phyloP scores from a whole-genome alignment of 176 grass and related monocot genomes.

The Cenchrus americanus region DNA sequence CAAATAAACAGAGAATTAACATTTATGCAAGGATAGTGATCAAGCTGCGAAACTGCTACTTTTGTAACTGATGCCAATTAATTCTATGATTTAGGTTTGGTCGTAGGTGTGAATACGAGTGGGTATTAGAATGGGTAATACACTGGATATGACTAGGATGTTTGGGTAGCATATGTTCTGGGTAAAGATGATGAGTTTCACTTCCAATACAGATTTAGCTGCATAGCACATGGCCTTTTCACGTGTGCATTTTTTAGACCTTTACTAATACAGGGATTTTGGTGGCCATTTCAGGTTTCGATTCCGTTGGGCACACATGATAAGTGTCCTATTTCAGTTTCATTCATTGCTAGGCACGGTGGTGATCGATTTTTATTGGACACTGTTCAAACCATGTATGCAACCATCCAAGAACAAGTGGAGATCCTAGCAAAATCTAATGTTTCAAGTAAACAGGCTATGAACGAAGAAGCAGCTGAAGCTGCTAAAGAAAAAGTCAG shows the following conservation, averaged over 20 bases:
- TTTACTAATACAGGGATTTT: conserved; percentile 19
- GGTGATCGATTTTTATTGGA: conserved; percentile 87
- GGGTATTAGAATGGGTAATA: not conserved
- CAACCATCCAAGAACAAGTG: conserved; percentile 80
- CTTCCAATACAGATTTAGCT: conserved; percentile 12
- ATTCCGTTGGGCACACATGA: conserved; percentile 75
- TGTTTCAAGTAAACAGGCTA: conserved; percentile 67
- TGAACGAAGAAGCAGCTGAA: conserved; percentile 89
- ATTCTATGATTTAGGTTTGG: conserved; percentile 20
- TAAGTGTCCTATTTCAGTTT: conserved; percentile 90
- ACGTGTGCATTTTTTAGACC: not conserved
- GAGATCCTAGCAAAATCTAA: conserved; percentile 70
- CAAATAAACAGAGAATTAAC: not conserved
- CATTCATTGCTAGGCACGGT: conserved; percentile 84
- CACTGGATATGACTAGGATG: not conserved
- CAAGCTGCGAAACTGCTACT: not conserved
- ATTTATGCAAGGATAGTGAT: not conserved
- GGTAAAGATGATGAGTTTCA: not conserved
- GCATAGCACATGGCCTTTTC: conserved; percentile 1
- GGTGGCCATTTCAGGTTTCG: conserved; percentile 62
- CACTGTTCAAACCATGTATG: conserved; percentile 68
- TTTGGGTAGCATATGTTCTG: not conserved
- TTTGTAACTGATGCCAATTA: not conserved
- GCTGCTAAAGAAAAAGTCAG: conserved; percentile 90
- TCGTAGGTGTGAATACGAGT: not conserved